Evolutionary conservation across 73 alveolate genomes (phyloP).

Genomic region (Breviolum minutum): DNA sequence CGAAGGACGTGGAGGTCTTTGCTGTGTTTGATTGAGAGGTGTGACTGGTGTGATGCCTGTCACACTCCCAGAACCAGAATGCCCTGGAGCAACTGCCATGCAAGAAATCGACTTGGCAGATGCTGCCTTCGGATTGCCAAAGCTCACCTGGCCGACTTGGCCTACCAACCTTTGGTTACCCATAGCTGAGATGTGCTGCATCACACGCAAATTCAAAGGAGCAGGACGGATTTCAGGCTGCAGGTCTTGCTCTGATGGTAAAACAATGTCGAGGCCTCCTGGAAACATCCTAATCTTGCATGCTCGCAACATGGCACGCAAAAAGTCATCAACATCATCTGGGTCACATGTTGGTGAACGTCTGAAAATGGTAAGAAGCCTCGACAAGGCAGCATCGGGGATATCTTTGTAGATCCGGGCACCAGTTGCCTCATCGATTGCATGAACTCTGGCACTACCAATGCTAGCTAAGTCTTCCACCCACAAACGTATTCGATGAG

Average conservation of each 20-base stretch:
- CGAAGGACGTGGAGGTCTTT: constrained; percentile 39
- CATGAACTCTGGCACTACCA: constrained; percentile 67
- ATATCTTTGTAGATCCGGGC: constrained; percentile 25
- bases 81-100: background rate
- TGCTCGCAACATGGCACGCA: constrained; percentile 50
- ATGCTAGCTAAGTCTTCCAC: constrained; percentile 31
- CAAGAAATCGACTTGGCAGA: background rate
- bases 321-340: constrained; percentile 49
- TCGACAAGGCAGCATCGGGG: constrained; percentile 59
- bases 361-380: background rate
- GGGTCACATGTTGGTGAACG: constrained; percentile 49
- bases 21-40: background rate
- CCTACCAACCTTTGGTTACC: background rate
- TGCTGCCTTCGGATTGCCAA: background rate
- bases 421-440: constrained; percentile 57
- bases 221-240: constrained; percentile 47
- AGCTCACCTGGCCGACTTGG: background rate
- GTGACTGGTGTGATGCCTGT: background rate
- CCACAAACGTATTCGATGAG: constrained; percentile 67
- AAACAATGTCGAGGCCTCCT: background rate
- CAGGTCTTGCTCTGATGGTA: constrained; percentile 31
- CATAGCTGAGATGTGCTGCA: constrained; percentile 65
- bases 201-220: constrained; percentile 51
- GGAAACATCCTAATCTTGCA: constrained; percentile 47
- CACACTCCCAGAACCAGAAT: background rate